These are phyloP conservation scores for Cryphonectria carpinicola DNA, from an alignment of 2,329 filamentous ascomycete genomes.

Conservation along the genomic window DNA sequence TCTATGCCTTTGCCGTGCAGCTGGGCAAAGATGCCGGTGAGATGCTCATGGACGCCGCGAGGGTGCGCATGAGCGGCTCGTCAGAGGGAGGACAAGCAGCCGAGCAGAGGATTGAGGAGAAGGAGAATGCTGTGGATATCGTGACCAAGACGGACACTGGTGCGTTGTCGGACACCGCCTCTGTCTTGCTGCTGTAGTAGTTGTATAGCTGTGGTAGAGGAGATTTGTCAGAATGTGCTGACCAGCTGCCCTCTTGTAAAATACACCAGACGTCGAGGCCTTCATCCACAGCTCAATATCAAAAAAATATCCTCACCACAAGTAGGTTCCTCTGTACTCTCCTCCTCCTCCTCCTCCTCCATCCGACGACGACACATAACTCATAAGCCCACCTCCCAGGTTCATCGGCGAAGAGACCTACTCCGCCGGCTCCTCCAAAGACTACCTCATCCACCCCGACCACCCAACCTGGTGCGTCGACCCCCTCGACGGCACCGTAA, in stretches of 20 bases:
- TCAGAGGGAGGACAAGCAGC: conserved; percentile 30
- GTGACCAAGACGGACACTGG: conserved; percentile 78
- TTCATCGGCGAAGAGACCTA: conserved; percentile 82
- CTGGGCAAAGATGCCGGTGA: conserved; percentile 71
- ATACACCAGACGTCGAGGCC: conserved; percentile 65
- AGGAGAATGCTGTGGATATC: conserved; percentile 76
- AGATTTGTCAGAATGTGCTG: neutral
- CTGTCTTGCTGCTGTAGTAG: neutral
- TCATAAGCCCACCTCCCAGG: conserved; percentile 42
- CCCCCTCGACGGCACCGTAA: conserved; percentile 78
- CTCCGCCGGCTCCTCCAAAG: conserved; percentile 66
- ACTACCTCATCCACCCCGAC: conserved; percentile 65
- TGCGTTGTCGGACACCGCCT: conserved; percentile 38
- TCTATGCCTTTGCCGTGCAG: conserved; percentile 72
- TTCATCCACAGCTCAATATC: conserved; percentile 67
- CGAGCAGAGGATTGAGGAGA: conserved; percentile 56
- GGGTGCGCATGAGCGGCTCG: conserved; percentile 52
- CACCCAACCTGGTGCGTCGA: conserved; percentile 76
- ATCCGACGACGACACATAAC: neutral
- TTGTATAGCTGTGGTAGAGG: neutral
- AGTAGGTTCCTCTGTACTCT: conserved; percentile 48
- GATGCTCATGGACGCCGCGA: conserved; percentile 68
- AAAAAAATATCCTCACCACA: conserved; percentile 66
- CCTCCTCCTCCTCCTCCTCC: neutral
- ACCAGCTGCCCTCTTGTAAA: neutral